Conservation (phyloP, 208 protist species). For the Crithidia mellificae region DNA sequence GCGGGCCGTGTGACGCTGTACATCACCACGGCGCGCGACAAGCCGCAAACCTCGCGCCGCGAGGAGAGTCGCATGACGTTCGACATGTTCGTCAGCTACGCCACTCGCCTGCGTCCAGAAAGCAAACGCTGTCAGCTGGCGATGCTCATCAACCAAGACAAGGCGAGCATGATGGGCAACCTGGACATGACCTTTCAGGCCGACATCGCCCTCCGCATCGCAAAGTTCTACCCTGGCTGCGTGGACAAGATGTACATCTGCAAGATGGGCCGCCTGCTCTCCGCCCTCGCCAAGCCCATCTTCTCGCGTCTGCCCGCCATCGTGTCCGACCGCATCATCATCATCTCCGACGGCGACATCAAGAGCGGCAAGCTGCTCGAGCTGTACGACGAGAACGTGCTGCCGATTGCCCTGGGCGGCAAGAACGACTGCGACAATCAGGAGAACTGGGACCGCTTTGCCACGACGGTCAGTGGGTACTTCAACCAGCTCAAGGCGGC, state of each 20-base stretch:
- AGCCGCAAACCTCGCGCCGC: constrained; percentile 35
- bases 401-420: constrained; percentile 66
- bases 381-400: constrained; percentile 53
- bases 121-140: constrained; percentile 65
- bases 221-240: constrained; percentile 75
- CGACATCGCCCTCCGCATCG: constrained; percentile 70
- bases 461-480: constrained; percentile 52
- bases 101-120: constrained; percentile 56
- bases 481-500: constrained; percentile 48
- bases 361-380: constrained; percentile 57
- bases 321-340: constrained; percentile 67
- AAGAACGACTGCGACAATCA: constrained; percentile 68
- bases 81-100: constrained; percentile 81
- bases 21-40: constrained; percentile 57
- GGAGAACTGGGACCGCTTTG: constrained; percentile 48
- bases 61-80: constrained; percentile 61
- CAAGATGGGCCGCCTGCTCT: constrained; percentile 67
- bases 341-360: constrained; percentile 66
- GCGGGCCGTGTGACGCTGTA: constrained; percentile 62
- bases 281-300: constrained; percentile 66
- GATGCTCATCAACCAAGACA: constrained; percentile 81
- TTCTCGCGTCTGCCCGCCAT: constrained; percentile 64
- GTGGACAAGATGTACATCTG: constrained; percentile 83
- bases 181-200: constrained; percentile 80
- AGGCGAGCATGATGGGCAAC: constrained; percentile 71